Conservation (phyloP, 139 green algal genomes). For the Tetradesmus obliquus region DNA sequence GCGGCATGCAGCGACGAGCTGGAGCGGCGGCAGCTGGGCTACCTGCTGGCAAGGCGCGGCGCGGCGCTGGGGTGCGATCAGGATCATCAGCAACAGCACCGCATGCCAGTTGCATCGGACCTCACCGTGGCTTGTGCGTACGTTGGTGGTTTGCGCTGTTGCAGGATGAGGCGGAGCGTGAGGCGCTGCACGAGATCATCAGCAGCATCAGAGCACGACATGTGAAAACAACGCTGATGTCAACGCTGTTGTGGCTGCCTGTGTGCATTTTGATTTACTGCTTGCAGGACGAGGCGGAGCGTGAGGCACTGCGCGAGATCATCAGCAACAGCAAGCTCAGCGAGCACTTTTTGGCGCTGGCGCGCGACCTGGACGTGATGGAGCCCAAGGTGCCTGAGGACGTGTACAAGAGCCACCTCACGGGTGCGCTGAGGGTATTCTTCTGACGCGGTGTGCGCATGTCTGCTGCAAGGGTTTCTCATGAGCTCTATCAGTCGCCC, state of each 20-base stretch:
- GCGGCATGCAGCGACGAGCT: conserved; percentile 65
- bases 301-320: conserved; percentile 79
- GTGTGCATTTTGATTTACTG: neutral
- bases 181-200: conserved; percentile 75
- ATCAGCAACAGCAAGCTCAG: conserved; percentile 86
- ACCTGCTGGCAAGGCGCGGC: conserved; percentile 90
- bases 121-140: no score
- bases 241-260: no score
- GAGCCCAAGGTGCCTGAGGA: conserved; percentile 95
- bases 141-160: neutral
- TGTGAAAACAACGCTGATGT: no score
- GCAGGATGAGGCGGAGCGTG: conserved; percentile 71
- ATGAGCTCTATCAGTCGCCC: neutral
- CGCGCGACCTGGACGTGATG: conserved; percentile 98
- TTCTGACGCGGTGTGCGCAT: neutral
- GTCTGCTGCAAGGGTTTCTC: neutral
- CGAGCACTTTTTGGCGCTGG: conserved; percentile 94
- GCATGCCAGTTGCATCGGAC: no score
- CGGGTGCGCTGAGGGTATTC: conserved; percentile 47
- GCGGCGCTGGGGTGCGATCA: neutral
- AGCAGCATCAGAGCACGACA: conserved; percentile 68
- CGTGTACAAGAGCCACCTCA: conserved; percentile 97
- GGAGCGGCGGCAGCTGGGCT: conserved; percentile 92
- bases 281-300: conserved; percentile 68
- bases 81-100: neutral